phyloP scores from a whole-genome alignment of 2,329 filamentous ascomycete genomes.

The Truncatella angustata region DNA sequence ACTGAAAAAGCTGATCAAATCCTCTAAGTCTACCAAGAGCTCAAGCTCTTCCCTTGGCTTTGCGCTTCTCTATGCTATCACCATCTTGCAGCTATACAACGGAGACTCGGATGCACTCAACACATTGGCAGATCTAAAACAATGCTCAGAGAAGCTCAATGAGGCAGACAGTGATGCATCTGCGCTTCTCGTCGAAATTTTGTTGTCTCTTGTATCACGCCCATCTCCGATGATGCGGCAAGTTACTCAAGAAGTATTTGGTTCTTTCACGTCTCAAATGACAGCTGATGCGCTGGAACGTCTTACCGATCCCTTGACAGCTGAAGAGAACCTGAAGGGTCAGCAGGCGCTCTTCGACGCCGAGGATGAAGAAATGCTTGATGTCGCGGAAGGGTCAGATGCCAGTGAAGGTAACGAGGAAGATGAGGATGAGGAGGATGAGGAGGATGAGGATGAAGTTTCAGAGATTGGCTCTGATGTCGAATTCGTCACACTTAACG shows the following conservation, averaged over 20 bases:
- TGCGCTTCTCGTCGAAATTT: conserved; percentile 78
- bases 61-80: conserved; percentile 77
- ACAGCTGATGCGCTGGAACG: conserved; percentile 69
- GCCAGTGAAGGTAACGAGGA: conserved; percentile 38
- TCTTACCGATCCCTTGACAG: conserved; percentile 66
- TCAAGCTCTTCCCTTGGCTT: conserved; percentile 58
- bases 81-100: conserved; percentile 86
- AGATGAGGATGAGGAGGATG: conserved; percentile 36
- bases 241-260: conserved; percentile 84
- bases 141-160: conserved; percentile 68
- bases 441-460: conserved; percentile 39
- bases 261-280: conserved; percentile 74
- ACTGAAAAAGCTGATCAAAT: conserved; percentile 52
- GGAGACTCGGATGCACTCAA: conserved; percentile 83
- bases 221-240: conserved; percentile 82
- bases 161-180: conserved; percentile 57
- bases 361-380: conserved; percentile 55
- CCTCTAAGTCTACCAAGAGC: conserved; percentile 33
- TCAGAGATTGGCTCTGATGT: conserved; percentile 39
- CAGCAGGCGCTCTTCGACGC: conserved; percentile 83
- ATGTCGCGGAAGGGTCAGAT: conserved; percentile 39
- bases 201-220: conserved; percentile 86
- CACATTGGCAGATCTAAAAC: conserved; percentile 76
- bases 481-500: conserved; percentile 36
- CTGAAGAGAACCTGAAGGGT: conserved; percentile 78